Base-by-base conservation (phyloP, 1,139 yeast genomes). In the Scheffersomyces segobiensis region DNA sequence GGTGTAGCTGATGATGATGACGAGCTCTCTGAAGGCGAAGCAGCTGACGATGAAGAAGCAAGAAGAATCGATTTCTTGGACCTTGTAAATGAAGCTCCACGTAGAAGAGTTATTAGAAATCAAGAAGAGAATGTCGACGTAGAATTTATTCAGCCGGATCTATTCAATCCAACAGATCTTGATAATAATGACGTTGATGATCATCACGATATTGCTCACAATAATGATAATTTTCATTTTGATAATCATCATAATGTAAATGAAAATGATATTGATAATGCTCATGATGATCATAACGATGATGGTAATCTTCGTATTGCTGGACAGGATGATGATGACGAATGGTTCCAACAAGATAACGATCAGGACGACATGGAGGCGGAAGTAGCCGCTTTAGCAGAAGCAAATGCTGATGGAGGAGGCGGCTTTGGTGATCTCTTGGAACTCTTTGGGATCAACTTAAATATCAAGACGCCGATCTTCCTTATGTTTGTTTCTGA, bases 401-500 rank as follows among this genome's bases (percentile, higher is more conserved):
- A 50, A 7, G 59, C 59, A 2, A 51, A 52, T 42, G 52, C 53
- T 20, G 52, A 56, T 4, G 68, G 57, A 6, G 61, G 60, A 46
- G 63, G 63, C 32, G 68, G 63, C 4, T 62, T 67, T 32, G 61
- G 56, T 14, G 60, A 62, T 46, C 60, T 80, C 21, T 69, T 80
- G 52, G 80, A 76, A 57, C 59, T 76, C 12, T 68, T 80, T 48
- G 83, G 83, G 0, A 65, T 80, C 54, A 71, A 70, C 50, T 67
- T 79, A 55, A 72, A 76, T 55, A 55, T 78, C 20, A 63, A 68
- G 17, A 75, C 81, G 4, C 84, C 84, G 0, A 56, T 80, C 5
- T 63, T 74, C 39, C 66, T 79, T 46, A 72, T 78, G 76, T 52
- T 72, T 1, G 52, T 78, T 39, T 74, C 84, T 47, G 81, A 86